Conservation (phyloP, 2,329 filamentous ascomycete genomes). For the Aplosporella prunicola region DNA sequence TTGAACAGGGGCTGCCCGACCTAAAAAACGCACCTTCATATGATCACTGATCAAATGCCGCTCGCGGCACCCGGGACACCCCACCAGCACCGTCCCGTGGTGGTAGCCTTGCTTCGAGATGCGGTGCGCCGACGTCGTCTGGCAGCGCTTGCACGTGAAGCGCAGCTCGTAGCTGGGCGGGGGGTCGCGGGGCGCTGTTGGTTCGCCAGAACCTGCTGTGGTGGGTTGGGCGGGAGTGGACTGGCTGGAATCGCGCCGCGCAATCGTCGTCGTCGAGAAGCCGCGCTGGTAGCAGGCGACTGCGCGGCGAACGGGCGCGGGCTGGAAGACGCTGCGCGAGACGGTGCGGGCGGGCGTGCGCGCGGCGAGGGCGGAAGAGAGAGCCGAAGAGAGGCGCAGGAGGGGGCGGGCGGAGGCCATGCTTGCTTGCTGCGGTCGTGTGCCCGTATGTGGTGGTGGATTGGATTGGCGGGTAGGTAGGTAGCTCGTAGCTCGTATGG, state of each 20-base stretch:
- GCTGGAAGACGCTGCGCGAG: slow-evolving; percentile 1
- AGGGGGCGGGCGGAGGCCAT: slow-evolving; percentile 21
- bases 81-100: slow-evolving; percentile 76
- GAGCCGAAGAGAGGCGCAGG: slow-evolving; percentile 15
- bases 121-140: slow-evolving; percentile 67
- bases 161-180: slow-evolving; percentile 59
- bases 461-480: too few species aligned
- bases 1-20: not conserved
- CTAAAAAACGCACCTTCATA: slow-evolving; percentile 44
- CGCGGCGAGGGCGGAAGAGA: slow-evolving; percentile 15
- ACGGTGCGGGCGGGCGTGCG: too few species aligned
- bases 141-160: slow-evolving; percentile 88
- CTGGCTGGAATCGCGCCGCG: slow-evolving; percentile 25
- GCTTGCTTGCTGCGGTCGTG: too few species aligned
- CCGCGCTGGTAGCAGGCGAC: slow-evolving; percentile 2
- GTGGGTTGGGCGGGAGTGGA: slow-evolving; percentile 31
- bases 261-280: slow-evolving; percentile 21
- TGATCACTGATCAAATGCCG: slow-evolving; percentile 90
- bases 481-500: too few species aligned
- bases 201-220: slow-evolving; percentile 49
- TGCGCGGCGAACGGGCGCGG: slow-evolving; percentile 6
- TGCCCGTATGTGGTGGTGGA: too few species aligned
- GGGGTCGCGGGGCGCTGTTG: not conserved
- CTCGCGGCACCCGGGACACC: slow-evolving; percentile 76
- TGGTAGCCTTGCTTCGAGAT: slow-evolving; percentile 95